These are phyloP conservation scores for Acacia melanoxylon DNA, from an alignment of 306 rosid species.

Conservation along the genomic window DNA sequence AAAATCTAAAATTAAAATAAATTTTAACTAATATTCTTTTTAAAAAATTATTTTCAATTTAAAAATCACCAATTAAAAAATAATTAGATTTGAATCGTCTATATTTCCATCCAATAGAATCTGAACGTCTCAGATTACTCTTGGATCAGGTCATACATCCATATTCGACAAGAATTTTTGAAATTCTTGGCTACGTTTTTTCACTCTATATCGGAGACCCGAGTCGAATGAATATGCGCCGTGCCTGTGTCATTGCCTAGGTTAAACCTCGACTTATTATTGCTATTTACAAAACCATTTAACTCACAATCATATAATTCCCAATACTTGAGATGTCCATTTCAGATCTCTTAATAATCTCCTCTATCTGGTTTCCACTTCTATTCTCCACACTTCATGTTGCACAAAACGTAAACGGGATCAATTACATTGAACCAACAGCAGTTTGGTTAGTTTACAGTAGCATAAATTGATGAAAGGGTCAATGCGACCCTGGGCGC, in stretches of 20 bases:
- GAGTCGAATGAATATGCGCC: no score
- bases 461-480: not conserved
- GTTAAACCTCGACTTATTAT: no score
- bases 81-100: no score
- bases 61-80: no score
- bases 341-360: not conserved
- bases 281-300: not conserved
- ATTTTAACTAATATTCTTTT: no score
- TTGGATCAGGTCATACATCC: no score
- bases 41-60: no score
- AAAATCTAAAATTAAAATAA: no score
- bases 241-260: no score
- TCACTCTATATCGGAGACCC: not conserved
- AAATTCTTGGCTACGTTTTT: not conserved
- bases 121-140: no score
- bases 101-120: no score
- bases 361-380: not conserved
- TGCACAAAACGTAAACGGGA: not conserved
- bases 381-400: not conserved
- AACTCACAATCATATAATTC: not conserved
- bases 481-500: not conserved
- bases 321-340: no score
- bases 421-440: not conserved
- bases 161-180: not conserved
- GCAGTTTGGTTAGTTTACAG: not conserved